Base-by-base conservation (phyloP, 345 rosid species). In the Bruguiera sexangula region DNA sequence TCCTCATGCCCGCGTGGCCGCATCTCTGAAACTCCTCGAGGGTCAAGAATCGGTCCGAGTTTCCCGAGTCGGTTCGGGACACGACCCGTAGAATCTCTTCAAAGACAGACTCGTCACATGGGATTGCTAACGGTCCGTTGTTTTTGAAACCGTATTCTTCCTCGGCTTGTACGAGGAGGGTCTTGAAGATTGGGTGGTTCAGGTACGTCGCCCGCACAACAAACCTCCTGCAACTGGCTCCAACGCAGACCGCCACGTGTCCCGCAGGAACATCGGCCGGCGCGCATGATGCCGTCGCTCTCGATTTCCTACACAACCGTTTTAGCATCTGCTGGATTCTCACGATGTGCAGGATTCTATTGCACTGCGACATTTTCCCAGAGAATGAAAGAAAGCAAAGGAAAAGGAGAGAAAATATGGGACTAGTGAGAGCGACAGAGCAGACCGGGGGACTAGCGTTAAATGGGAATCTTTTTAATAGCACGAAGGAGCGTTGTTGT, bases 101-200 rank as follows among this genome's bases (percentile, higher is more conserved):
- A 67, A 94, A 91, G n/a, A 83, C 65, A 1, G 85, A 76, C 75
- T 91, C 98, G 50, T 91, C 93, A 29, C 99, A 95, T 8, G 99
- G 97, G 69, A 95, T 75, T 2, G 87, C 82, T 21, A 95, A 70
- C 26, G 87, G 96, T 19, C 99, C 99, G 1, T 24, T 73, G 77
- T 82, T 81, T 15, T 68, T 65, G 89, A 92, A 95, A 0, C 99
- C 99, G 73, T 82, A 91, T 83, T 86, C 96, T 68, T 95, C 99
- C 77, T 91, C 99, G 21, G 96, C 89, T 26, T 81, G 80, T 6
- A 81, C 81, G 31, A 95, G 87, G 22, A 95, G 88, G 1, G 75
- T 72, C 58, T 76, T 73, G 80, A 95, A 92, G 43, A 88, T 81
- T 2, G 97, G 99, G 72, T 92, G 96, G 79, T 95, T 92, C 13